A percentile compares a stretch with the other conserved stretches of the same genome.
Evolutionary conservation across 805 yeast genomes (phyloP).

Genomic region (Lipomyces kockii): DNA sequence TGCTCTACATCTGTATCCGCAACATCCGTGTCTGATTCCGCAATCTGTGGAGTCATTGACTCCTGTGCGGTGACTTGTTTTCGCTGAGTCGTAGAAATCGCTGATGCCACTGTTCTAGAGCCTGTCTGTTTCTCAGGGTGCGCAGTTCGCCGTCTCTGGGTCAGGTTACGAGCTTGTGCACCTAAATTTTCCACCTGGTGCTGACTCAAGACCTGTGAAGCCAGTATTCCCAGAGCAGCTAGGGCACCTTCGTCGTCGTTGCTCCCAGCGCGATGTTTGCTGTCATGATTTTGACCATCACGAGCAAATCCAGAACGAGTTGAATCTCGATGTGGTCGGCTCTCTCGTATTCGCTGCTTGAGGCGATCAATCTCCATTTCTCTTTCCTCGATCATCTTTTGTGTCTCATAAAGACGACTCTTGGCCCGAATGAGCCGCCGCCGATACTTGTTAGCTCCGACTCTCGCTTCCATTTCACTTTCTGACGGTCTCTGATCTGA

Average conservation of each 20-base stretch:
- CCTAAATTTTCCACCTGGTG: conserved; percentile 16
- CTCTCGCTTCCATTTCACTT: conserved; percentile 45
- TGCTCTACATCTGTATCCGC: conserved; percentile 4
- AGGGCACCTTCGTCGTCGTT: conserved; percentile 45
- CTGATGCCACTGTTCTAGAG: background rate
- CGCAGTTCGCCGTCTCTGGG: background rate
- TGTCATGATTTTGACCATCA: conserved; percentile 17
- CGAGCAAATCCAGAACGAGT: background rate
- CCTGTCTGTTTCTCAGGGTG: background rate
- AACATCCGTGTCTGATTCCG: background rate
- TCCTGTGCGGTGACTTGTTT: conserved; percentile 7
- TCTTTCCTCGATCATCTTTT: conserved; percentile 50
- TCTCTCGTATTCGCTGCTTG: conserved; percentile 44
- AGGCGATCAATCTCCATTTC: conserved; percentile 53
- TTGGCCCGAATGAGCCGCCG: conserved; percentile 50
- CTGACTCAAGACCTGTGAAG: conserved; percentile 50
- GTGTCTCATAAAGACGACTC: conserved; percentile 53
- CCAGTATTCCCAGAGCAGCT: conserved; percentile 58
- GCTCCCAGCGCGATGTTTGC: background rate
- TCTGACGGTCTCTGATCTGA: conserved; percentile 45
- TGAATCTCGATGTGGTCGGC: conserved; percentile 1
- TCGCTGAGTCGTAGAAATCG: conserved; percentile 12
- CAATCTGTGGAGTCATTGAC: background rate
- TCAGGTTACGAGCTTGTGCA: background rate
- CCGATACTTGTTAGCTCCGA: conserved; percentile 46